phyloP scores from a whole-genome alignment of 2,329 filamentous ascomycete species.

The Fusarium metavorans region DNA sequence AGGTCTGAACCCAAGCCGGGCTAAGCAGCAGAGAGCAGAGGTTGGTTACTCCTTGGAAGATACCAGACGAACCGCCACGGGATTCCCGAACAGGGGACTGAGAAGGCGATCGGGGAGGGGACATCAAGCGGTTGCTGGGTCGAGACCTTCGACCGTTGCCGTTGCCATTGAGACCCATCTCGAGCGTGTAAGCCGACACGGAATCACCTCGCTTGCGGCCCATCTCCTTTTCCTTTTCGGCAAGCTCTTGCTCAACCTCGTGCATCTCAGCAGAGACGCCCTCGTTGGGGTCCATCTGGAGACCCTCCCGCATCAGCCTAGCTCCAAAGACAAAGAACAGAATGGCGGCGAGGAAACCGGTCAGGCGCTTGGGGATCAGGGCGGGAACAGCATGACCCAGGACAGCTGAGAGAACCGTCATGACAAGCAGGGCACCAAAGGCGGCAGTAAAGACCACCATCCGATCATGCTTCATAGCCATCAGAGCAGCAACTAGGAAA shows the following conservation, averaged over 20 bases:
- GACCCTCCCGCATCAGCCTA: conserved; percentile 85
- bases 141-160: conserved; percentile 74
- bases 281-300: conserved; percentile 89
- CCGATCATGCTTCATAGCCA: conserved; percentile 98
- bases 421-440: conserved; percentile 89
- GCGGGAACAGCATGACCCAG: conserved; percentile 93
- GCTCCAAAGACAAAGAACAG: conserved; percentile 92
- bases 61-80: conserved; percentile 59
- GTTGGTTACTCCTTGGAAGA: conserved; percentile 79
- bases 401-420: conserved; percentile 94
- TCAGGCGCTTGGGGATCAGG: conserved; percentile 89
- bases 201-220: conserved; percentile 72
- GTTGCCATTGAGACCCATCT: conserved; percentile 75
- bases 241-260: conserved; percentile 93
- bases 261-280: conserved; percentile 98
- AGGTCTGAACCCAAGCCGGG: conserved; percentile 98
- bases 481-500: conserved; percentile 94
- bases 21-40: conserved; percentile 88
- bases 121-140: conserved; percentile 81
- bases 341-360: conserved; percentile 84
- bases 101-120: conserved; percentile 83
- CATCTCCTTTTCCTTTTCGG: conserved; percentile 89
- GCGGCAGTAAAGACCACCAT: conserved; percentile 94
- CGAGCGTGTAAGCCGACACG: conserved; percentile 80
- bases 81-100: conserved; percentile 76